A percentile compares a stretch with the other conserved stretches of the same genome.
These are phyloP conservation scores for Amaranthus hypochondriacus DNA, from an alignment of 148 eudicot species.

Conservation along the genomic window DNA sequence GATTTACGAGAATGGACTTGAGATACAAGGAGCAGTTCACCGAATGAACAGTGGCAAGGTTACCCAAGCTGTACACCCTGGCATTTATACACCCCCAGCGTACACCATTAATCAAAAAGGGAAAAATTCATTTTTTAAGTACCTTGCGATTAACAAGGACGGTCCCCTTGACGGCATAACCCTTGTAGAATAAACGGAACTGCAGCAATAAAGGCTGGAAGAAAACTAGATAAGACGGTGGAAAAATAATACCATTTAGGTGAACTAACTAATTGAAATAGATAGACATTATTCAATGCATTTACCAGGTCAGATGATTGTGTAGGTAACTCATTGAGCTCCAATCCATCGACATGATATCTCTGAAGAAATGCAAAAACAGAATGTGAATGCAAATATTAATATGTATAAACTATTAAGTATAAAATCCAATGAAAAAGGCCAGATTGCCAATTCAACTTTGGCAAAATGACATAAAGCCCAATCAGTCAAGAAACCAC, in stretches of 20 bases:
- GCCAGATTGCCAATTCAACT: not conserved
- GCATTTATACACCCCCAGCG: too few relatives aligned
- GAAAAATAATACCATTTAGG: not conserved
- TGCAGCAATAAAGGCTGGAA: slow-evolving; percentile 59
- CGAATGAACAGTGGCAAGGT: not conserved
- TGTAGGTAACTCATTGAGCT: not conserved
- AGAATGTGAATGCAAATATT: not conserved
- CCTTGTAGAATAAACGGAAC: slow-evolving; percentile 49
- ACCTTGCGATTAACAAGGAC: slow-evolving; percentile 58
- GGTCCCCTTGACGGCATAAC: slow-evolving; percentile 67
- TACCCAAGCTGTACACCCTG: not conserved
- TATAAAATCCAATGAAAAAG: not conserved
- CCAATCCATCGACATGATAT: slow-evolving; percentile 4
- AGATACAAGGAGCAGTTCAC: not conserved
- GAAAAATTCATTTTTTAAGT: not conserved
- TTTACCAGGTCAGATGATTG: slow-evolving; percentile 5
- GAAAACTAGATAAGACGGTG: not conserved
- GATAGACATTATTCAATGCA: not conserved
- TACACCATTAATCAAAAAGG: not conserved
- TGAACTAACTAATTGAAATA: not conserved
- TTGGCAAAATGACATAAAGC: not conserved
- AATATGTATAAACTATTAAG: not conserved
- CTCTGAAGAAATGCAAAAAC: not conserved
- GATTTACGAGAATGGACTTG: not conserved
- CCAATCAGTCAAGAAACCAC: not conserved